phyloP scores from a whole-genome alignment of 441 rosid genomes.

The Cnidoscolus chayamansa region DNA sequence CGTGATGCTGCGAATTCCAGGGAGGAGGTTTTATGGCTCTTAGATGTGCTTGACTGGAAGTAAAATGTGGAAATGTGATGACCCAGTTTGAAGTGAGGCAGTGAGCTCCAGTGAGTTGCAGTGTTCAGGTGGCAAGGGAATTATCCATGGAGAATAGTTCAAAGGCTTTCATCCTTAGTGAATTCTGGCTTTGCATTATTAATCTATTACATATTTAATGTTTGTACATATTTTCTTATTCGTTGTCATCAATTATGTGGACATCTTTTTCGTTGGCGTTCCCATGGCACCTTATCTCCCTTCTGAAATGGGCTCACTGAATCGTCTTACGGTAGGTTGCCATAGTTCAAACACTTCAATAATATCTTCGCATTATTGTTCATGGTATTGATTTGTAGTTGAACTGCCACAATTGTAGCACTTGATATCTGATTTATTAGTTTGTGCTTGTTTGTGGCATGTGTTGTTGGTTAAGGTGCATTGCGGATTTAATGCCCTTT shows the following conservation, averaged over 20 bases:
- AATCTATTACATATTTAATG: conserved; percentile 14
- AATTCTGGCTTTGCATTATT: background rate
- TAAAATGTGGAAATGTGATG: conserved; percentile 29
- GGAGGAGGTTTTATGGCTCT: conserved; percentile 86
- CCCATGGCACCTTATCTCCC: no score
- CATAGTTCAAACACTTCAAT: no score
- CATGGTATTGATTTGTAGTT: no score
- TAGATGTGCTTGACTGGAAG: conserved; percentile 93
- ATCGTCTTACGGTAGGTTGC: no score
- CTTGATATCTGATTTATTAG: no score
- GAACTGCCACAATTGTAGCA: no score
- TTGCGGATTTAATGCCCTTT: no score
- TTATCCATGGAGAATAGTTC: conserved; percentile 10
- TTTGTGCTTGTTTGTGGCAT: no score
- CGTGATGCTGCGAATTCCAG: conserved; percentile 67
- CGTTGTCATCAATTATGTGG: conserved; percentile 9
- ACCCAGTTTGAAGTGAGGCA: background rate
- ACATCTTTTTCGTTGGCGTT: background rate
- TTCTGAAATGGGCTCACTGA: no score
- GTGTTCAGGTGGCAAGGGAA: conserved; percentile 3
- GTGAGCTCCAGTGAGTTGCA: background rate
- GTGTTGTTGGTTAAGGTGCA: no score
- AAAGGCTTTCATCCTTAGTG: conserved; percentile 1
- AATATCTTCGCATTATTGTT: no score
- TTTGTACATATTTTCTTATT: conserved; percentile 22